These are phyloP conservation scores for Cyclotella baltica DNA, from an alignment of 108 stramenopile species.

Conservation along the genomic window DNA sequence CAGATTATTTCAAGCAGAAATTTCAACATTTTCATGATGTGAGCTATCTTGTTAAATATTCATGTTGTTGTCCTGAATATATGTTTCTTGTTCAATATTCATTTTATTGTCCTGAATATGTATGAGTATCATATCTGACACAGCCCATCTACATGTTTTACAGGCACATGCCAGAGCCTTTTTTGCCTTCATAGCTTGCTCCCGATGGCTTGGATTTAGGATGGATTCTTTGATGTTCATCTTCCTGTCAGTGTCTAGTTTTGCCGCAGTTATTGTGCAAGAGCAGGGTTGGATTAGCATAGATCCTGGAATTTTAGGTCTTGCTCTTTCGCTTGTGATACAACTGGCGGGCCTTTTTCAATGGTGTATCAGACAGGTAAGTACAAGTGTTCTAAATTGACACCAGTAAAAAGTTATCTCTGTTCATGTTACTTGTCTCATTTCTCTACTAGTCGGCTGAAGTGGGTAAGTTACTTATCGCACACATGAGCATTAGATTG, in stretches of 20 bases:
- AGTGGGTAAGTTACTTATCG: too few species aligned
- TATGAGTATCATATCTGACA: too few species aligned
- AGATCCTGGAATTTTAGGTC: conserved; percentile 83
- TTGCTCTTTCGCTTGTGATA: conserved; percentile 74
- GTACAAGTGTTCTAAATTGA: not conserved
- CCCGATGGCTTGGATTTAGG: conserved; percentile 92
- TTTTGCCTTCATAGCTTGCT: conserved; percentile 83
- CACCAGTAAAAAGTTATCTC: too few species aligned
- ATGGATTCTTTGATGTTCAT: conserved; percentile 87
- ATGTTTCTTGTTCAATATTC: too few species aligned
- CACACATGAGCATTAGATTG: too few species aligned
- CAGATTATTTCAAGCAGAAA: conserved; percentile 65
- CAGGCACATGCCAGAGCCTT: conserved; percentile 64
- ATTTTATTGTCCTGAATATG: too few species aligned
- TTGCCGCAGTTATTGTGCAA: conserved; percentile 80
- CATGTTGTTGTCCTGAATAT: too few species aligned
- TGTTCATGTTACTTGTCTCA: not conserved
- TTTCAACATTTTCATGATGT: conserved; percentile 79
- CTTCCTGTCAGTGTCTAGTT: conserved; percentile 69
- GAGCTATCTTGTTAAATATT: not conserved
- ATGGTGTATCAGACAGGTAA: conserved; percentile 76
- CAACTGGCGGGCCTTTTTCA: conserved; percentile 76
- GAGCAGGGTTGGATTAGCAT: conserved; percentile 66
- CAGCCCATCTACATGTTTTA: not conserved
- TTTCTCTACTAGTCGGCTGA: conserved; percentile 62